These are phyloP conservation scores for Zalaria sp. DNA, from an alignment of 2,329 filamentous ascomycete genomes.

Conservation along the genomic window DNA sequence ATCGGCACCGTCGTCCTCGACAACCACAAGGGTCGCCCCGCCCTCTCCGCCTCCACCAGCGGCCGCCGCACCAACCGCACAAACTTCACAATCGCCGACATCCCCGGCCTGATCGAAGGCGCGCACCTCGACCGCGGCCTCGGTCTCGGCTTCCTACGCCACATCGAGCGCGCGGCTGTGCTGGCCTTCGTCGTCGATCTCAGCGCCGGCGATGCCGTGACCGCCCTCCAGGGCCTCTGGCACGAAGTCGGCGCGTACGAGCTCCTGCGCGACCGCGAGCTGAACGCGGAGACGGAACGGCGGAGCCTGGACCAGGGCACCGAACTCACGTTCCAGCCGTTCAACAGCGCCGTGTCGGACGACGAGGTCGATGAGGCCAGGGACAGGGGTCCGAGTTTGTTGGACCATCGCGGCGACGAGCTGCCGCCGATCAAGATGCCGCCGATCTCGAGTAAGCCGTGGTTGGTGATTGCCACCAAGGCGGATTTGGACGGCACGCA, in stretches of 20 bases:
- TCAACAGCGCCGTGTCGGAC: neutral
- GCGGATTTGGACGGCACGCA: conserved; percentile 70
- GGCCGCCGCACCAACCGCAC: conserved; percentile 38
- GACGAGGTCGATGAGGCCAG: neutral
- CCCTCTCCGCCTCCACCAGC: conserved; percentile 27
- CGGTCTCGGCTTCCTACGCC: conserved; percentile 80
- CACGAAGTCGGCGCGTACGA: conserved; percentile 82
- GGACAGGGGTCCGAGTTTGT: conserved; percentile 11
- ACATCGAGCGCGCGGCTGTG: conserved; percentile 86
- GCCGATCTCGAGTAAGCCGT: conserved; percentile 86
- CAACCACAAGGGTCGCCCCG: conserved; percentile 63
- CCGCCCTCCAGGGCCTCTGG: conserved; percentile 72
- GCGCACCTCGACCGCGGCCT: conserved; percentile 86
- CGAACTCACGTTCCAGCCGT: conserved; percentile 24
- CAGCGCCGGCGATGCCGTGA: conserved; percentile 61
- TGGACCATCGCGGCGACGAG: conserved; percentile 11
- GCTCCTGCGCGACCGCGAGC: conserved; percentile 59
- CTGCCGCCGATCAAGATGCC: conserved; percentile 39
- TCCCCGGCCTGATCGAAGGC: conserved; percentile 83
- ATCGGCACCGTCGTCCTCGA: conserved; percentile 94
- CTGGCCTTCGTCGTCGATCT: conserved; percentile 91
- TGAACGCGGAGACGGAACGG: conserved; percentile 48
- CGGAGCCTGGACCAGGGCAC: conserved; percentile 32
- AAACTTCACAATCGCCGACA: conserved; percentile 87
- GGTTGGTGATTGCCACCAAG: conserved; percentile 93